phyloP scores from a whole-genome alignment of 1,284 basidiomycete genomes.

The Boletus sp. region DNA sequence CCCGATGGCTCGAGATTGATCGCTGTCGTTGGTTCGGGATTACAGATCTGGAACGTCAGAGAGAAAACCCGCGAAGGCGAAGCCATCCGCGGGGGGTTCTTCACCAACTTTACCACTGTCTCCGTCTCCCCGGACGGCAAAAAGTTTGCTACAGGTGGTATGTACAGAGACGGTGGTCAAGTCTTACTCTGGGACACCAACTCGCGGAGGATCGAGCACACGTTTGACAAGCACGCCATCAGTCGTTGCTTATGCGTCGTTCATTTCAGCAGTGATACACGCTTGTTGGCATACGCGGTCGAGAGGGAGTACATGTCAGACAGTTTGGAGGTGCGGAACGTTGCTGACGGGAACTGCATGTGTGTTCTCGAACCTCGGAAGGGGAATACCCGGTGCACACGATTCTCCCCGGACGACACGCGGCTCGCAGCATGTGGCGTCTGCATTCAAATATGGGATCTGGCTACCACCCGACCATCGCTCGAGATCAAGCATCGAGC shows the following conservation, averaged over 20 bases:
- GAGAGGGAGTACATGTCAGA: slow-evolving; percentile 36
- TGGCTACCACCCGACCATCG: slow-evolving; percentile 19
- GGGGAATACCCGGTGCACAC: slow-evolving; percentile 34
- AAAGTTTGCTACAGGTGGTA: slow-evolving; percentile 33
- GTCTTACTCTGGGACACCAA: slow-evolving; percentile 29
- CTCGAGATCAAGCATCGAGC: slow-evolving; percentile 36
- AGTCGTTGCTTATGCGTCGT: slow-evolving; percentile 31
- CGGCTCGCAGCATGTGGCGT: slow-evolving; percentile 31
- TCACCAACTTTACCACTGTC: slow-evolving; percentile 35
- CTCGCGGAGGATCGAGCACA: slow-evolving; percentile 30
- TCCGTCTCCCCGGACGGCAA: slow-evolving; percentile 30
- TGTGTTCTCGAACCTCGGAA: slow-evolving; percentile 30
- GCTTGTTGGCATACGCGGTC: slow-evolving; percentile 28
- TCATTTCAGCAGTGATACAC: slow-evolving; percentile 28
- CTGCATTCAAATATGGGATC: slow-evolving; percentile 32
- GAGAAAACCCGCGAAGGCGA: slow-evolving; percentile 29
- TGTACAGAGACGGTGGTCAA: slow-evolving; percentile 32
- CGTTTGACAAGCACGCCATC: slow-evolving; percentile 29
- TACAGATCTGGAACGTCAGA: slow-evolving; percentile 33
- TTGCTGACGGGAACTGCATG: slow-evolving; percentile 18
- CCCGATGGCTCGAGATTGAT: slow-evolving; percentile 33
- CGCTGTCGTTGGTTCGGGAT: slow-evolving; percentile 32
- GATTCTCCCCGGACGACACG: slow-evolving; percentile 32
- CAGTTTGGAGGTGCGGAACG: slow-evolving; percentile 25
- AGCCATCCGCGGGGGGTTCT: slow-evolving; percentile 29